A percentile compares a stretch with the other conserved stretches of the same genome.
These are phyloP conservation scores for Ascoidea tarda DNA, from an alignment of 805 yeast species.

Conservation along the genomic window DNA sequence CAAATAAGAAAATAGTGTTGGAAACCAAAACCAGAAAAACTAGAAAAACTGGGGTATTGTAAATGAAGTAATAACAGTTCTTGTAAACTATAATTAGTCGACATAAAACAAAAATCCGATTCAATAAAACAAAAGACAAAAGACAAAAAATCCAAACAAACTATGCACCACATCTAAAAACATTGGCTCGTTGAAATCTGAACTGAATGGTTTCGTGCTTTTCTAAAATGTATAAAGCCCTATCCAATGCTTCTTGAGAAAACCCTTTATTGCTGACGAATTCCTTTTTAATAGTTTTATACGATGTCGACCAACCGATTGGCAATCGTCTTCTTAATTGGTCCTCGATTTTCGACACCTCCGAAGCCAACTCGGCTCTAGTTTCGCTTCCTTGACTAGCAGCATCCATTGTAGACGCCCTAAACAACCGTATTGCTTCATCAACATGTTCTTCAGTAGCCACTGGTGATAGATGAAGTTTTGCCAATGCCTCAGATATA, in stretches of 20 bases:
- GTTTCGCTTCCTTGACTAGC: conserved; percentile 50
- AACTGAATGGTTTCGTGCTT: conserved; percentile 79
- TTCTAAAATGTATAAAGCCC: conserved; percentile 69
- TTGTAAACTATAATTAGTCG: too few relatives aligned
- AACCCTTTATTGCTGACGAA: conserved; percentile 55
- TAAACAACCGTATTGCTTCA: conserved; percentile 87
- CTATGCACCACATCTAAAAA: conserved; percentile 61
- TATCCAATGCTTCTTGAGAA: conserved; percentile 62
- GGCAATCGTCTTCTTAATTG: conserved; percentile 86
- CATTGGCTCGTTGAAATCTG: conserved; percentile 74
- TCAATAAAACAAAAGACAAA: too few relatives aligned
- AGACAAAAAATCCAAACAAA: neutral
- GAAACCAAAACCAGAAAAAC: too few relatives aligned
- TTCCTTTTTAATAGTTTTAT: conserved; percentile 70
- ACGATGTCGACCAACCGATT: conserved; percentile 91
- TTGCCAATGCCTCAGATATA: conserved; percentile 88
- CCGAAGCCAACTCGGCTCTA: conserved; percentile 44
- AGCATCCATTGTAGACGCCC: conserved; percentile 97
- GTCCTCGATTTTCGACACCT: conserved; percentile 67
- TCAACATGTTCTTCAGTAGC: conserved; percentile 86
- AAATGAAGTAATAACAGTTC: too few relatives aligned
- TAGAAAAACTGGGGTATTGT: too few relatives aligned
- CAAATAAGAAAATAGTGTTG: too few relatives aligned
- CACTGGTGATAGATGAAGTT: conserved; percentile 65
- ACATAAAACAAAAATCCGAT: too few relatives aligned